A percentile compares a stretch with the other conserved stretches of the same genome.
phyloP scores from a whole-genome alignment of 306 rosid species.

The Castanea crenata region DNA sequence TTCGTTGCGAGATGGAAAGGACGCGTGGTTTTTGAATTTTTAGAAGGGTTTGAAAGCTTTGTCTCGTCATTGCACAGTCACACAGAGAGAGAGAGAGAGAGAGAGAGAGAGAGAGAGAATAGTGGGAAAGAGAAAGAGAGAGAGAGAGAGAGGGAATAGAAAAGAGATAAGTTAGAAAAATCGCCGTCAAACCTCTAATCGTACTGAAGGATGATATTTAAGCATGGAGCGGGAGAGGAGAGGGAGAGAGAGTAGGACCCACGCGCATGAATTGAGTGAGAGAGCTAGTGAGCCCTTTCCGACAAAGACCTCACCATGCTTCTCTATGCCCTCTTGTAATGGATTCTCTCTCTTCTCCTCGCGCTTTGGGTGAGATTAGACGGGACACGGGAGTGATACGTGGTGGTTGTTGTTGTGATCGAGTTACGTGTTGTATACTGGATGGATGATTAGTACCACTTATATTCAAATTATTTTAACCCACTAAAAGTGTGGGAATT shows the following conservation, averaged over 20 bases:
- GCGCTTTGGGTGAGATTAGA: no score
- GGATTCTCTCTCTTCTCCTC: not conserved
- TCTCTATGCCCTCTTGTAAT: conserved; percentile 1
- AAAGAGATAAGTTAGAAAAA: conserved; percentile 62
- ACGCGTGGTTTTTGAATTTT: conserved; percentile 62
- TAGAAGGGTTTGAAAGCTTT: conserved; percentile 46
- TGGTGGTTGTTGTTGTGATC: no score
- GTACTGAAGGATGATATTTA: conserved; percentile 54
- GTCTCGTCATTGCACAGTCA: conserved; percentile 58
- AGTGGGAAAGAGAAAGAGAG: not conserved
- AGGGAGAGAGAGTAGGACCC: conserved; percentile 23
- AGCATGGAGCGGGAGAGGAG: conserved; percentile 13
- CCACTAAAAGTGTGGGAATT: no score
- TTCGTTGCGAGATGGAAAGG: conserved; percentile 53
- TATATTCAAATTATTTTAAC: no score
- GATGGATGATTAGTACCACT: no score
- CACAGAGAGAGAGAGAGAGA: conserved; percentile 6
- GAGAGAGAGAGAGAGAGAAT: not conserved
- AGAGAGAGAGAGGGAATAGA: not conserved
- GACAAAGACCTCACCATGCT: conserved; percentile 21
- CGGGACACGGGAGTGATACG: no score
- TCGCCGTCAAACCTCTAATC: conserved; percentile 43
- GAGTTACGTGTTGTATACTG: no score
- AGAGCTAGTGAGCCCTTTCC: conserved; percentile 10
- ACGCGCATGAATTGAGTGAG: conserved; percentile 45